phyloP scores from a whole-genome alignment of 2,329 filamentous ascomycete species.

The Botryosphaeria dothidea region DNA sequence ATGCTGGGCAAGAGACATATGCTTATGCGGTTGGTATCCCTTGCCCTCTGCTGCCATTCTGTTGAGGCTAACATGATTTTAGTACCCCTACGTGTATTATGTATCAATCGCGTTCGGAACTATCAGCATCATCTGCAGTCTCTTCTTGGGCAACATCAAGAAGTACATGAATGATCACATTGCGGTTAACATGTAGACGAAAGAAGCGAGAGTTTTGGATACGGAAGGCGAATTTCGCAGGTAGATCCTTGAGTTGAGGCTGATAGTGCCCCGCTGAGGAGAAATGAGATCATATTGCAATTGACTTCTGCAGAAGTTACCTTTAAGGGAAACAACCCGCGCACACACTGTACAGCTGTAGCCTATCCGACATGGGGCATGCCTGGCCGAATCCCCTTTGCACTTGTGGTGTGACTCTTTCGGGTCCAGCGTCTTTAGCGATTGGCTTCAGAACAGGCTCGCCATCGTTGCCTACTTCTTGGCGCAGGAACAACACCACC shows the following conservation, averaged over 20 bases:
- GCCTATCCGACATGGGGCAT: background rate
- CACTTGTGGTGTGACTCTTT: background rate
- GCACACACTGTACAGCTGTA: background rate
- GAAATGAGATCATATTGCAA: background rate
- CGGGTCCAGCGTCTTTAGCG: background rate
- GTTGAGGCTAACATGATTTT: background rate
- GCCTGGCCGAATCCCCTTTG: background rate
- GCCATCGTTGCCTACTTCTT: background rate
- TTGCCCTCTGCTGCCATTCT: background rate
- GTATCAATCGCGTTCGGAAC: slow-evolving; percentile 15
- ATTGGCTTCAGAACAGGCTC: background rate
- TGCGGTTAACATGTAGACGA: slow-evolving; percentile 9
- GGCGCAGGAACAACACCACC: background rate
- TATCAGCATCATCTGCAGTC: slow-evolving; percentile 12
- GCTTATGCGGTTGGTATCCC: background rate
- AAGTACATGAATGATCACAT: slow-evolving; percentile 22
- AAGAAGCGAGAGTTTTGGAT: background rate
- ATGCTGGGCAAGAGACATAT: slow-evolving; percentile 9
- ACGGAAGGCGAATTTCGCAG: background rate
- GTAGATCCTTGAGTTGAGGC: background rate
- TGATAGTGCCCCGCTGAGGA: background rate
- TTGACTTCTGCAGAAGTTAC: background rate
- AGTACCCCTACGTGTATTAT: slow-evolving; percentile 20
- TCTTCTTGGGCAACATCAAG: slow-evolving; percentile 18
- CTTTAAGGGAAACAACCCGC: background rate